A percentile compares a stretch with the other conserved stretches of the same genome.
These are phyloP conservation scores for Synura sp. DNA, from an alignment of 352 stramenopile genomes.

Conservation along the genomic window DNA sequence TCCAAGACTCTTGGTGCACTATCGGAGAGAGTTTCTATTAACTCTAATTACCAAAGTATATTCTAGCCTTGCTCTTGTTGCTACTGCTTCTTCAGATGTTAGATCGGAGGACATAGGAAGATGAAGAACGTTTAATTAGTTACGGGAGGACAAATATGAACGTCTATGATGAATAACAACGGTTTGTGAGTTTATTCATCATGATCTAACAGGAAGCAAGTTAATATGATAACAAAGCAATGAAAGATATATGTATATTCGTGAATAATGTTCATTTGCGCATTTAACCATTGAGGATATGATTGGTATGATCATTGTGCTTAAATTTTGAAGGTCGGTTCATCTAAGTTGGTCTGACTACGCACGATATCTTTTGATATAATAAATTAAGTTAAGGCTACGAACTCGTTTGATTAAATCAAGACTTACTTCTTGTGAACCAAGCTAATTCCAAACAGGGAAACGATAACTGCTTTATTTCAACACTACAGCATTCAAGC, in stretches of 20 bases:
- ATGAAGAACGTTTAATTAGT: constrained; percentile 34
- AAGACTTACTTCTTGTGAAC: no score
- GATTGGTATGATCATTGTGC: no score
- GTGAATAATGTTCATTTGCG: no score
- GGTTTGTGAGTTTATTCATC: constrained; percentile 31
- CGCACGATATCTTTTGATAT: no score
- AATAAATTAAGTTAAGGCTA: no score
- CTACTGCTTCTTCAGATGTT: constrained; percentile 28
- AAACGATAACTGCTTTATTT: no score
- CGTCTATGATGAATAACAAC: constrained; percentile 31
- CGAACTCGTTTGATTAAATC: no score
- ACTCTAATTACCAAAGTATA: constrained; percentile 33
- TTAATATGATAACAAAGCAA: constrained; percentile 18
- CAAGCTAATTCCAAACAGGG: no score
- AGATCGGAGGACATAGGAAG: constrained; percentile 14
- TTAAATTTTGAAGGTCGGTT: constrained; percentile 18
- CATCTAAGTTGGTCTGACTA: no score
- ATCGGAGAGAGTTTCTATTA: constrained; percentile 19
- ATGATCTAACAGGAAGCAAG: constrained; percentile 29
- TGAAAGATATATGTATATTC: constrained; percentile 30
- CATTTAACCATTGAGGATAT: no score
- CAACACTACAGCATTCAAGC: not conserved
- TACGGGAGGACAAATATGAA: no score
- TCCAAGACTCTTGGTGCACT: constrained; percentile 28
- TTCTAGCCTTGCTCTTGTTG: no score